Evolutionary conservation across 306 rosid species (phyloP).

Genomic region (Casuarina glauca): DNA sequence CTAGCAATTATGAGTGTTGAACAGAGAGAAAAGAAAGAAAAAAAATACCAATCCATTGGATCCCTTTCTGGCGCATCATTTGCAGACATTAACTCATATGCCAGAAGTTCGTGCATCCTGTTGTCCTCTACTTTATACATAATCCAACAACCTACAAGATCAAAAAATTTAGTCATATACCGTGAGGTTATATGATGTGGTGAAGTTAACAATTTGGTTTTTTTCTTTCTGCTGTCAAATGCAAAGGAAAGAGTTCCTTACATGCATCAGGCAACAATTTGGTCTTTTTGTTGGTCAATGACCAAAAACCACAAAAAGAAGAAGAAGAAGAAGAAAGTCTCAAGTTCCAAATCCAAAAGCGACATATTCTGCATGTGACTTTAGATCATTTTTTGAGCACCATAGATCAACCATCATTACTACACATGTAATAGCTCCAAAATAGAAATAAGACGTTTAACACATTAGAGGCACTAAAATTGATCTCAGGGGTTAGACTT

Average conservation of each 20-base stretch:
- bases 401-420: neutral
- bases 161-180: slow-evolving; percentile 4
- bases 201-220: neutral
- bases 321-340: too few species aligned
- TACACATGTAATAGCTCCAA: neutral
- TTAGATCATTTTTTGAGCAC: neutral
- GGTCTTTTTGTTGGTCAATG: too few species aligned
- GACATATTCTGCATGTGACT: neutral
- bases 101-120: slow-evolving; percentile 67
- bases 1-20: neutral
- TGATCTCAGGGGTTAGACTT: neutral
- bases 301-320: too few species aligned
- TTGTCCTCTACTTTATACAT: slow-evolving; percentile 50
- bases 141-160: slow-evolving; percentile 76
- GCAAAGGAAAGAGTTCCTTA: neutral
- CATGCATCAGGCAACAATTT: neutral
- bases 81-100: slow-evolving; percentile 94
- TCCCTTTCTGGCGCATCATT: slow-evolving; percentile 96
- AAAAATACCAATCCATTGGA: slow-evolving; percentile 86
- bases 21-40: neutral
- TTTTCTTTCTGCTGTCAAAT: neutral
- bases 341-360: neutral
- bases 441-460: neutral
- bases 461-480: neutral
- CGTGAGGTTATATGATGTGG: neutral